Base-by-base conservation (phyloP, 805 yeast species). In the Tanozyma kutaoensis region DNA sequence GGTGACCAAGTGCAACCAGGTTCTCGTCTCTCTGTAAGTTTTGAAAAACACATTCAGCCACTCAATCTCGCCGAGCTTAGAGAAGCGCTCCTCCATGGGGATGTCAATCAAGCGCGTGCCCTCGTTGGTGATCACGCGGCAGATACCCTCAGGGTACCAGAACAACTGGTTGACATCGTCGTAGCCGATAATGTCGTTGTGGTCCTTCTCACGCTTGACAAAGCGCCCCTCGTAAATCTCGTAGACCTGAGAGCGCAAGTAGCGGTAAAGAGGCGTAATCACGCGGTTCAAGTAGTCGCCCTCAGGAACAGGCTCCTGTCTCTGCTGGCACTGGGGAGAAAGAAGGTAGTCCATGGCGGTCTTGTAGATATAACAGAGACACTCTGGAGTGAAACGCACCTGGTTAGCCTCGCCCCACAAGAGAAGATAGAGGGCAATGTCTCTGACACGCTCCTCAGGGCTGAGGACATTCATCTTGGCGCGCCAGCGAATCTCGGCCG, bases 61-160 rank as follows among this genome's bases (percentile, higher is more conserved):
- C 33, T 71, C 76, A 35, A 85, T 88, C 42, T 91, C 96, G 42
- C 95, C 95, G 33, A 91, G 67, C 54, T 79, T 73, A 45, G 73
- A 66, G 52, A 73, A 93, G 55, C 99, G 79, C 58, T 91, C 95
- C 45, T 74, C 82, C 32, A 74, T 70, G 20, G 95, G 93, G 43
- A 86, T 60, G 43, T 91, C 97, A 28, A 86, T 81, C 42, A 91
- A 65, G 52, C 95, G 76, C 12, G 94, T 66, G 39, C 95, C 95
- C 50, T 91, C 97, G 50, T 79, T 91, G 45, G 88, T 71, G 27
- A 77, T 70, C 43, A 91, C 86, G 58, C 91, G 77, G 33, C 93
- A 76, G 39, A 91, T 80, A 68, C 98, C 99, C 61, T 93, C 97
- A 25, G 97, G 96, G 59, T 93, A 91, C 99, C 99, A 91, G 62